Conservation (phyloP, 352 stramenopile genomes). For the Phytopythium mirpurense region DNA sequence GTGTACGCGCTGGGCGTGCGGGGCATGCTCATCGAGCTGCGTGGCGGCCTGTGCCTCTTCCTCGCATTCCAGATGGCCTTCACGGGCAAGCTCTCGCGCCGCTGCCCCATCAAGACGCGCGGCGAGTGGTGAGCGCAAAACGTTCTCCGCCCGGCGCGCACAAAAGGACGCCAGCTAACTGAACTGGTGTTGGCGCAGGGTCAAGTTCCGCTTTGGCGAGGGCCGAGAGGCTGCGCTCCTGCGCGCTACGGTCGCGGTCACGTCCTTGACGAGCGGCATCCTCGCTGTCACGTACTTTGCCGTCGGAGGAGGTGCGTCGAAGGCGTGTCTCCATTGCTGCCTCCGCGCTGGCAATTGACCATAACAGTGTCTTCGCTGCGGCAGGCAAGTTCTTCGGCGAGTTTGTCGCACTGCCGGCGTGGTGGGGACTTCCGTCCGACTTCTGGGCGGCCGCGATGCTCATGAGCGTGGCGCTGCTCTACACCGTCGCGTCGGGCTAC, state of each 20-base stretch:
- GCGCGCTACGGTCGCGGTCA: conserved; percentile 57
- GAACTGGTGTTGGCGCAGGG: too few species aligned
- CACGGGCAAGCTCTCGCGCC: conserved; percentile 74
- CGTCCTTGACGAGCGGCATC: conserved; percentile 54
- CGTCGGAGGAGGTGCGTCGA: conserved; percentile 40
- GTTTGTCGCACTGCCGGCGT: conserved; percentile 58
- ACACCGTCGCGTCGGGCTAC: conserved; percentile 67
- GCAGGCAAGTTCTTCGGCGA: conserved; percentile 73
- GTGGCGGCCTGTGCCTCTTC: conserved; percentile 72
- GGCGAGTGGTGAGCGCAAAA: conserved; percentile 51
- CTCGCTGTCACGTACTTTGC: conserved; percentile 75
- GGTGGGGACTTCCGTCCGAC: conserved; percentile 45
- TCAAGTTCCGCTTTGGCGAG: conserved; percentile 74
- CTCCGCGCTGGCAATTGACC: too few species aligned
- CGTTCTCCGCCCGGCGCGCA: too few species aligned
- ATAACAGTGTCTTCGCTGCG: not conserved
- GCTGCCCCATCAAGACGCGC: conserved; percentile 71
- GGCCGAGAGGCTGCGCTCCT: conserved; percentile 43
- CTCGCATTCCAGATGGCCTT: conserved; percentile 77
- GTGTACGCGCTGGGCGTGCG: conserved; percentile 74
- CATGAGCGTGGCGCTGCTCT: conserved; percentile 62
- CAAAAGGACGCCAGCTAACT: too few species aligned
- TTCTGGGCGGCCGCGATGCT: conserved; percentile 66
- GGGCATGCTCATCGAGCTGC: conserved; percentile 83
- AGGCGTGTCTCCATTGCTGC: too few species aligned